These are phyloP conservation scores for Prototheca stagnorum DNA, from an alignment of 163 green algal genomes.

Conservation along the genomic window DNA sequence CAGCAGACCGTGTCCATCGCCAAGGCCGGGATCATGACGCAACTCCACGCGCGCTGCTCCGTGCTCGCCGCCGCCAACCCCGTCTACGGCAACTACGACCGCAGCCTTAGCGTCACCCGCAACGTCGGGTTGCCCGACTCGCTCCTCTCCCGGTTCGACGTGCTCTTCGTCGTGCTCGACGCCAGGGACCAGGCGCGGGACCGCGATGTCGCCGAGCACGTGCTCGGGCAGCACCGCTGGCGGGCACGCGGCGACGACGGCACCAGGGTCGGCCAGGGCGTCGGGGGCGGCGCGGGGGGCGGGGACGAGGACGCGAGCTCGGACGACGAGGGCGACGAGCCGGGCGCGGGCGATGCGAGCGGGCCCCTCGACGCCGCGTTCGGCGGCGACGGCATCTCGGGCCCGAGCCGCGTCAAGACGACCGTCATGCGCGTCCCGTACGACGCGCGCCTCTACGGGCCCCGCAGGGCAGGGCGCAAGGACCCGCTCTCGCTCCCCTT, in stretches of 20 bases:
- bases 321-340: constrained; percentile 23
- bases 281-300: no score
- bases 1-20: constrained; percentile 97
- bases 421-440: constrained; percentile 54
- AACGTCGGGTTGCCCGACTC: constrained; percentile 97
- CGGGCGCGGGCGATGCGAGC: constrained; percentile 7
- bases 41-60: constrained; percentile 88
- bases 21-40: constrained; percentile 92
- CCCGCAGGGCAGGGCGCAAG: constrained; percentile 17
- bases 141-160: constrained; percentile 93
- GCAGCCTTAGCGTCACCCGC: constrained; percentile 59
- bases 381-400: no score
- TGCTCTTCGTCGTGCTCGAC: constrained; percentile 95
- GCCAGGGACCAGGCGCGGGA: constrained; percentile 67
- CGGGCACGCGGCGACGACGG: constrained; percentile 59
- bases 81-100: constrained; percentile 89
- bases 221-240: constrained; percentile 86
- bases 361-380: no score
- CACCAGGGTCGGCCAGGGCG: constrained; percentile 20
- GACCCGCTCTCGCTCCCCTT: constrained; percentile 46
- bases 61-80: constrained; percentile 95
- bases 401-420: no score
- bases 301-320: no score
- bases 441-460: constrained; percentile 44
- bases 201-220: constrained; percentile 60